Evolutionary conservation across 768 basidiomycete genomes (phyloP), one percentile per base, ranked within the genome.

Genomic region (Kwoniella shandongensis): DNA sequence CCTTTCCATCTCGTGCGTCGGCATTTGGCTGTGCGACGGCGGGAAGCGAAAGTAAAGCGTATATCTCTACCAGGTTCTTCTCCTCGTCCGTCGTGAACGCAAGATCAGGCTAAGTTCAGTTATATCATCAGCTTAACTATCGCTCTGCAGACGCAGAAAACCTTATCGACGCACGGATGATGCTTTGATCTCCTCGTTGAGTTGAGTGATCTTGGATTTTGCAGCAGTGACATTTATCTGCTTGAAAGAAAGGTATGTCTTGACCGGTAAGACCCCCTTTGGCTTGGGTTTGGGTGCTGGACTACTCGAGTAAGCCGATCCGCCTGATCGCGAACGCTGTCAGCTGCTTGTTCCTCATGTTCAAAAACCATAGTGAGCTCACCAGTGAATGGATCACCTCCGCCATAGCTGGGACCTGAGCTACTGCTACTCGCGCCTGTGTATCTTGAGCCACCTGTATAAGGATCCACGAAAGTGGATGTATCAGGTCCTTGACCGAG

Each of bases 381-480:
- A 63, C 74, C 70, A 15, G 72, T 74, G 47, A 68, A 73, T 0
- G 75, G 73, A 62, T 76, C 75, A 0, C 66, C 66, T n/a, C 56
- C 50, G 7, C 61, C 59, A 13, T 52, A 51, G 40, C 39, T 49
- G 18, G 49, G 27, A 8, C 59, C 52, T 1, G 59, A 39, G 32
- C 58, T 46, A 1, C 64, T 22, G 12, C 57, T 48, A 4, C 62
- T 26, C 41, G 59, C 61, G 6, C 64, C 68, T 22, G 70, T 69
- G 52, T 72, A 74, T 42, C 70, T 57, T 35, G 66, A 61, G 10
- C 54, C 72, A 83, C 93, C 94, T 59, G 94, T 98, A 76, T 83
- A 98, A 4, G 94, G 94, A 72, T 98, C 94, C 20, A 86, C 83
- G 70, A 82, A 90, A 45, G 85, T 82, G 26, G 58, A 61, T 41